A percentile compares a stretch with the other conserved stretches of the same genome.
phyloP scores from a whole-genome alignment of 2,329 filamentous ascomycete genomes.

The Aspergillus novoparasiticus region DNA sequence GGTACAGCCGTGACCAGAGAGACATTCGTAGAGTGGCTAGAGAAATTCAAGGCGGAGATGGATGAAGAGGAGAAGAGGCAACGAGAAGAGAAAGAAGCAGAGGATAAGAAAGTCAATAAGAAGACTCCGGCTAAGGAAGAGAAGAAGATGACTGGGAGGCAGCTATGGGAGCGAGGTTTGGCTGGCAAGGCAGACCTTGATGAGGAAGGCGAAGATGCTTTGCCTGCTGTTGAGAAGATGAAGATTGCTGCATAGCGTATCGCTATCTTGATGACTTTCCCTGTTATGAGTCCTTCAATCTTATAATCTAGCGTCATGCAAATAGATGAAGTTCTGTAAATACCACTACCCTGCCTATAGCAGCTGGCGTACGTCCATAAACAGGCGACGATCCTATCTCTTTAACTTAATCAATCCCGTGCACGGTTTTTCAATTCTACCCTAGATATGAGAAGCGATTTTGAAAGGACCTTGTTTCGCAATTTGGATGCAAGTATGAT shows the following conservation, averaged over 20 bases:
- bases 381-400: neutral
- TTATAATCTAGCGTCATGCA: slow-evolving; percentile 6
- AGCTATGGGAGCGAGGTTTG: slow-evolving; percentile 77
- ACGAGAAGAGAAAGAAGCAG: slow-evolving; percentile 72
- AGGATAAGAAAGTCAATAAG: slow-evolving; percentile 82
- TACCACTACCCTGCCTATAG: neutral
- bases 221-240: slow-evolving; percentile 67
- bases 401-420: neutral
- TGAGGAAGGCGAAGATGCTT: slow-evolving; percentile 66
- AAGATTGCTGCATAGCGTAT: slow-evolving; percentile 62
- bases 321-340: neutral
- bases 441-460: neutral
- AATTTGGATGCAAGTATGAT: neutral
- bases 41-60: slow-evolving; percentile 77
- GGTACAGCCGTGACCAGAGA: slow-evolving; percentile 86
- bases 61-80: slow-evolving; percentile 68
- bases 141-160: slow-evolving; percentile 68
- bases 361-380: neutral
- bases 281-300: neutral
- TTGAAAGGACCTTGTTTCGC: neutral
- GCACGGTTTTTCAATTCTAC: neutral
- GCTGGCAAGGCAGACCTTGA: slow-evolving; percentile 67
- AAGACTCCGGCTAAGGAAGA: slow-evolving; percentile 69
- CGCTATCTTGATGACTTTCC: slow-evolving; percentile 13
- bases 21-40: slow-evolving; percentile 81